Evolutionary conservation across 768 basidiomycete genomes (phyloP), one percentile per base, ranked within the genome.

Genomic region (Rubroboletus satanas): DNA sequence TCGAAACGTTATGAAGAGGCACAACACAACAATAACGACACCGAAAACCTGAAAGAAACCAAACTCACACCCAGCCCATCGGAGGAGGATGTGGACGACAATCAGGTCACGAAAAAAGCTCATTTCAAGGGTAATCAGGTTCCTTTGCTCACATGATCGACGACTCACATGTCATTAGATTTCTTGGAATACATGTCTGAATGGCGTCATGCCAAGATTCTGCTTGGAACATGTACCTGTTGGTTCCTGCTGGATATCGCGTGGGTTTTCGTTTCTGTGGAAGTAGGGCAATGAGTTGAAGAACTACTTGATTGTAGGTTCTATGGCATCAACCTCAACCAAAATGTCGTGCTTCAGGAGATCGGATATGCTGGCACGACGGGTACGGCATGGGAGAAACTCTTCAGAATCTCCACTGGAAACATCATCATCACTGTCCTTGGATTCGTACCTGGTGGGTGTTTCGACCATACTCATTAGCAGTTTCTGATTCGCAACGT

Each of bases 231-330:
- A 0, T 80, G 78, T 52, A 31, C 67, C 41, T 85, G 81, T 58
- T 91, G 90, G 90, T 89, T 91, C 74, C 64, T 90, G 23, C 76
- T 90, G 33, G 88, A 90, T 60, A 78, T 90, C 32, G 84, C 87
- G 80, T 85, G 61, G 54, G 55, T 53, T 12, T 50, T 48, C 36
- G 0, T 45, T 52, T 26, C 26, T 2, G 2, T 39, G 17, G 8
- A 18, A 12, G 17, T n/a, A 4, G n/a, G 18, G 15, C 8, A 52
- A 23, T 5, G 7, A 1, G 15, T 10, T 49, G 28, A 50, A 21
- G 15, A 21, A 31, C 17, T 35, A 2, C 26, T 43, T 28, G n/a
- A 14, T 47, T 36, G 11, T 49, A 85, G 84, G 0, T 88, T 88
- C 70, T 89, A 89, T 68, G 88, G 89, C 4, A 85, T 90, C 73